Conservation (phyloP, 345 rosid species). For the Nephelium lappaceum region DNA sequence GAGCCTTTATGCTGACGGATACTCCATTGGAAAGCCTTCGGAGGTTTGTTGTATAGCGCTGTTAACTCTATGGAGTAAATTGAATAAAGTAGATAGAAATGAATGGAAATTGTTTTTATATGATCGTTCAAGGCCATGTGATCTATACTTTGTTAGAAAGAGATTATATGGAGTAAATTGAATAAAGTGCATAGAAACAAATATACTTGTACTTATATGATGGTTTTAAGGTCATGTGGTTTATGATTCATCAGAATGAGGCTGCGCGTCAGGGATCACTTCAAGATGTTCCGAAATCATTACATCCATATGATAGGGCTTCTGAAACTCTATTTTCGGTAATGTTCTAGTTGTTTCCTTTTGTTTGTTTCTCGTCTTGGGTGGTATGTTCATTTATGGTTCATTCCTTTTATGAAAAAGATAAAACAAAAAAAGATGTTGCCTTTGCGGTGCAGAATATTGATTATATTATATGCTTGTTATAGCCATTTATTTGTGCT, state of each 20-base stretch:
- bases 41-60: conserved; percentile 52
- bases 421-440: background rate
- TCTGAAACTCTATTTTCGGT: conserved; percentile 88
- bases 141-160: too few relatives aligned
- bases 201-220: conserved; percentile 3
- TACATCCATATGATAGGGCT: conserved; percentile 86
- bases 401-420: background rate
- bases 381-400: background rate
- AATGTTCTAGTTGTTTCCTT: conserved; percentile 26
- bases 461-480: background rate
- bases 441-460: background rate
- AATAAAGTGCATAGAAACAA: conserved; percentile 4
- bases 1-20: conserved; percentile 79
- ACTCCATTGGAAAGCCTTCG: conserved; percentile 67
- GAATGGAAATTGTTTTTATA: too few relatives aligned
- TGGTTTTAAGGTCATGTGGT: conserved; percentile 13
- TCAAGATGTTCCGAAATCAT: conserved; percentile 63
- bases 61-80: background rate
- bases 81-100: background rate
- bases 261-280: conserved; percentile 41
- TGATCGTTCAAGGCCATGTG: too few relatives aligned
- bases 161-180: background rate
- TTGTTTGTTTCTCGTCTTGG: conserved; percentile 8
- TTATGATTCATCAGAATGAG: conserved; percentile 46
- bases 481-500: background rate